Percentiles rank a stretch among this genome's conserved stretches.
Conservation (phyloP, 2,329 filamentous ascomycete species). For the Trichoderma simmonsii region DNA sequence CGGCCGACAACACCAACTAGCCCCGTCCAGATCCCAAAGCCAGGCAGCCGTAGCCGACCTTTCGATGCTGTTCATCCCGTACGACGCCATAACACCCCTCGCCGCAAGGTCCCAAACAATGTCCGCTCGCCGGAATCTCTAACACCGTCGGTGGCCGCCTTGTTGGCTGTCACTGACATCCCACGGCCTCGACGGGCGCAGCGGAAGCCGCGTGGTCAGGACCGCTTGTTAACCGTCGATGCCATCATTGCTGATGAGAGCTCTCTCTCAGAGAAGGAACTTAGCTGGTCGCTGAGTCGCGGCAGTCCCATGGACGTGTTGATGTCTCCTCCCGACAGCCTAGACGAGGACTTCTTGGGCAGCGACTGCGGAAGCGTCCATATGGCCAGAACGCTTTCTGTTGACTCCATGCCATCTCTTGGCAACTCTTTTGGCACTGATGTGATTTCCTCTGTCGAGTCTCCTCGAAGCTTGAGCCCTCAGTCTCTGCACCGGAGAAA, state of each 20-base stretch:
- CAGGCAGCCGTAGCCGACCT: conserved; percentile 31
- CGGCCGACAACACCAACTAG: conserved; percentile 40
- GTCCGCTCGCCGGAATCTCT: conserved; percentile 52
- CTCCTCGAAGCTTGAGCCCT: conserved; percentile 42
- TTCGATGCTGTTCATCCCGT: conserved; percentile 34
- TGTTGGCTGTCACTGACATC: conserved; percentile 61
- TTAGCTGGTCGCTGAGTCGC: conserved; percentile 50
- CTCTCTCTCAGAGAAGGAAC: conserved; percentile 56
- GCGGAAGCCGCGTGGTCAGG: conserved; percentile 30
- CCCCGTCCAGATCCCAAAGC: conserved; percentile 54
- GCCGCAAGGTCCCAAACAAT: conserved; percentile 36
- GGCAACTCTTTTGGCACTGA: conserved; percentile 53
- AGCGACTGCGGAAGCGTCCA: conserved; percentile 45
- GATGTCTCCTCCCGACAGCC: conserved; percentile 58
- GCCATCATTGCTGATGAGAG: conserved; percentile 51
- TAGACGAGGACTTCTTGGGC: conserved; percentile 48
- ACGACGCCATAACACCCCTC: conserved; percentile 39
- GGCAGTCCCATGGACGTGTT: conserved; percentile 58
- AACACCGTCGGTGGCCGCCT: conserved; percentile 57
- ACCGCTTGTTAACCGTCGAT: conserved; percentile 48
- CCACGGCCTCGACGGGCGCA: conserved; percentile 45
- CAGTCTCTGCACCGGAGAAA: conserved; percentile 29
- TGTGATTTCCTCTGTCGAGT: conserved; percentile 46
- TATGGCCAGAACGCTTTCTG: conserved; percentile 53
- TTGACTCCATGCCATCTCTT: conserved; percentile 61